Evolutionary conservation across 305 asterid genomes (phyloP).

Genomic region (Fraxinus floribunda): DNA sequence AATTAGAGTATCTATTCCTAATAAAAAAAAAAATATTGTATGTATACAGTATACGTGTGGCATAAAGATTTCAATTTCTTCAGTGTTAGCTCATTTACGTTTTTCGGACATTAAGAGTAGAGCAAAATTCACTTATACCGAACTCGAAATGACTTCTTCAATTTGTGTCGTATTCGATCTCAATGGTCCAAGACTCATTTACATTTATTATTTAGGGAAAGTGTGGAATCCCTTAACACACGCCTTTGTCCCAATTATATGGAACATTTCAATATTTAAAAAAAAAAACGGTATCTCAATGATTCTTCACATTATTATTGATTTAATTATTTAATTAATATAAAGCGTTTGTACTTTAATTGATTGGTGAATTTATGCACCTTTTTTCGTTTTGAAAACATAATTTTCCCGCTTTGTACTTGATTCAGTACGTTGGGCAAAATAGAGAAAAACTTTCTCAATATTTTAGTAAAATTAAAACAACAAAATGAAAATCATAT

Average conservation of each 20-base stretch:
- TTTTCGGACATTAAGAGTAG: too few species aligned
- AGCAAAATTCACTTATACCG: too few species aligned
- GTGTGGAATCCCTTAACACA: not conserved
- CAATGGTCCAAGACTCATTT: too few species aligned
- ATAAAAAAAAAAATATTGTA: not conserved
- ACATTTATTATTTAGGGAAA: too few species aligned
- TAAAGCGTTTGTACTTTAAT: constrained; percentile 16
- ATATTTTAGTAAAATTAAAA: too few species aligned
- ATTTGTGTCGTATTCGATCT: too few species aligned
- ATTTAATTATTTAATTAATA: not conserved
- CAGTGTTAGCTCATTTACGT: not conserved
- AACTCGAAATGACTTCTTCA: too few species aligned
- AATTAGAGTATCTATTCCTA: not conserved
- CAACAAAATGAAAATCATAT: too few species aligned
- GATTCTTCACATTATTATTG: constrained; percentile 10
- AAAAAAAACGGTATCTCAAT: not conserved
- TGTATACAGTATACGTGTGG: not conserved
- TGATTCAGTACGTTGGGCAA: not conserved
- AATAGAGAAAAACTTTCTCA: too few species aligned
- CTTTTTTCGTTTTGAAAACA: not conserved
- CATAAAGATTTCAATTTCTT: not conserved
- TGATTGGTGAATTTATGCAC: not conserved
- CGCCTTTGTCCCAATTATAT: constrained; percentile 24
- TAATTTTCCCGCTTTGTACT: constrained; percentile 17
- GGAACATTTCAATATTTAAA: constrained; percentile 5